Base-by-base conservation (phyloP, 2,329 filamentous ascomycete genomes). In the Clarireedia monteithiana region DNA sequence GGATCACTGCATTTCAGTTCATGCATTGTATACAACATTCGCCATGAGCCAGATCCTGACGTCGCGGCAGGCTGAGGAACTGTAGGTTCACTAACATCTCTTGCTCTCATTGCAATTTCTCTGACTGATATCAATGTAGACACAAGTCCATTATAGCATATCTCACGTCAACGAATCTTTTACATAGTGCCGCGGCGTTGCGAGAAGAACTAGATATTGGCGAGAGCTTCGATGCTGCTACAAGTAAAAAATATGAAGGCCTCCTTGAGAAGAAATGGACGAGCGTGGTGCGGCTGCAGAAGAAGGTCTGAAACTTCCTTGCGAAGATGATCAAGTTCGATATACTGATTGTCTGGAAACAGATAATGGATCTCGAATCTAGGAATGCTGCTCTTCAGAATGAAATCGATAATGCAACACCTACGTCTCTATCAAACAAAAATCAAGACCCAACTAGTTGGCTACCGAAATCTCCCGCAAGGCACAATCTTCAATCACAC, bases 181-280 rank as follows among this genome's bases (percentile, higher is more conserved):
- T 83, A 27, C 82, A 83, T 56, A 85, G 82, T 60, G 88, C 88
- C 44, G 76, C 83, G 46, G 82, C 86, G 24, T 76, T 96, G 58
- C 83, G 90, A 60, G 79, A 87, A 67, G 91, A 96, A 71, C 74
- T 89, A n/a, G 79, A 80, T 55, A 79, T 96, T 4, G 80, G 84
- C 51, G 77, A 75, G 39, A 74, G 74, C 48, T 91, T 95, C 66
- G 90, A 96, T 69, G 78, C 88, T 60, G 80, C 82, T 17, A 96
- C 89, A 20, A 81, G 86, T 52, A 96, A 96, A 77, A 96, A 95
- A 74, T 97, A 96, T 74, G 91, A 96, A 73, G 88, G 89, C 1
- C 74, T 97, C 27, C 74, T 97, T 63, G 92, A 97, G 78, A 96
- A 96, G 81, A 97, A 97, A 77, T 97, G 92, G 92, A 97, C 92